These are phyloP conservation scores for Solanum hybrid DNA, from an alignment of 305 asterid genomes.

Conservation along the genomic window DNA sequence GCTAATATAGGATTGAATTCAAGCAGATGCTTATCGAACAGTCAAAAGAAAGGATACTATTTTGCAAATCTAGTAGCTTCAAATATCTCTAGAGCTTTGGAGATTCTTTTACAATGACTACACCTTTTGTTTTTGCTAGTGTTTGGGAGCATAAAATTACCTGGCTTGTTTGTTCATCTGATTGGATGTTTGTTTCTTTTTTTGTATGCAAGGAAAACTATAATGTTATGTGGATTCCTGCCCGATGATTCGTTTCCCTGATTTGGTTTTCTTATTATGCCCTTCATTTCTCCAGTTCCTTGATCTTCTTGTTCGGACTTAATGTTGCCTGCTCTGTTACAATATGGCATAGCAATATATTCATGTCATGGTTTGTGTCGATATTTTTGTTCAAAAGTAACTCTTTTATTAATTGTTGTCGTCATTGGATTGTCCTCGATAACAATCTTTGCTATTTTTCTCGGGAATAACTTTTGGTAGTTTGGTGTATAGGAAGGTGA, in stretches of 20 bases:
- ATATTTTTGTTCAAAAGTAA: background rate
- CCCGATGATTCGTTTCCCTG: background rate
- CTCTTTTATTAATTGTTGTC: background rate
- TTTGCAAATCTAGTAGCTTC: background rate
- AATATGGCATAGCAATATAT: background rate
- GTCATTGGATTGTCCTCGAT: background rate
- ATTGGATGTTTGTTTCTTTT: background rate
- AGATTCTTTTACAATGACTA: background rate
- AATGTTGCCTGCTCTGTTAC: background rate
- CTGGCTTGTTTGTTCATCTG: background rate
- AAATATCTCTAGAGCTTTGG: background rate
- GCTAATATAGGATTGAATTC: background rate
- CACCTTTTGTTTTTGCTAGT: background rate
- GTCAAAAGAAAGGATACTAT: background rate
- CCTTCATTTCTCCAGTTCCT: background rate
- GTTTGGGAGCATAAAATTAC: background rate
- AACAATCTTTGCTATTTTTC: background rate
- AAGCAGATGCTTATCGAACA: background rate
- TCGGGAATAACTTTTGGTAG: slow-evolving; percentile 5
- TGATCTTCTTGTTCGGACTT: background rate
- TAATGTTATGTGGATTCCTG: background rate
- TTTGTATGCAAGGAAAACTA: background rate
- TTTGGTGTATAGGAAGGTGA: slow-evolving; percentile 69
- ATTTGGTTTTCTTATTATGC: background rate
- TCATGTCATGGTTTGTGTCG: background rate